Evolutionary conservation across 208 protist genomes (phyloP).

Genomic region (Leishmania guyanensis): DNA sequence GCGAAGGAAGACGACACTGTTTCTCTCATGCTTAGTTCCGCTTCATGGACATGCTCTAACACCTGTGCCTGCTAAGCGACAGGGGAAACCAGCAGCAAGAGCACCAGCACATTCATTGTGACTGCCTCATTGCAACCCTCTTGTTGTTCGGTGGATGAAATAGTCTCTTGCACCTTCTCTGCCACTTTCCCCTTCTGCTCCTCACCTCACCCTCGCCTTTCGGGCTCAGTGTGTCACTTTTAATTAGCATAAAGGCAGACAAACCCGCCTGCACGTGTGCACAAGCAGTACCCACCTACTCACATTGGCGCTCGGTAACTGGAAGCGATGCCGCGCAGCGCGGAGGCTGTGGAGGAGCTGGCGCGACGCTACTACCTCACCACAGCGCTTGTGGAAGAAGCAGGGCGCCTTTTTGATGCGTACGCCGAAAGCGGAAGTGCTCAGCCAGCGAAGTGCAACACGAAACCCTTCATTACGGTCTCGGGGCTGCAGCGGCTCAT

Average conservation of each 20-base stretch:
- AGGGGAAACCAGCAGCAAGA: not conserved
- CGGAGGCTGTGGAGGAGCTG: constrained; percentile 26
- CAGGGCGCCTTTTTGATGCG: constrained; percentile 36
- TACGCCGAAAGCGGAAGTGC: constrained; percentile 14
- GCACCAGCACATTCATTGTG: not conserved
- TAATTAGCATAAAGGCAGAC: not conserved
- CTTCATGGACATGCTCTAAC: not conserved
- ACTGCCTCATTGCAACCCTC: not conserved
- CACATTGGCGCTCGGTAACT: not conserved
- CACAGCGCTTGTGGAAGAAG: constrained; percentile 35
- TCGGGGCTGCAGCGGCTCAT: constrained; percentile 54
- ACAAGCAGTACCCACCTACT: not conserved
- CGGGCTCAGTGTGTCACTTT: not conserved
- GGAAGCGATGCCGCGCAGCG: constrained; percentile 2
- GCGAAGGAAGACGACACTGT: too few species aligned
- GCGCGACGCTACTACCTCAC: constrained; percentile 45
- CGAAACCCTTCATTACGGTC: constrained; percentile 36
- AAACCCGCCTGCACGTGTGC: not conserved
- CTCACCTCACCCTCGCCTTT: not conserved
- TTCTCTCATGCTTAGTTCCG: too few species aligned
- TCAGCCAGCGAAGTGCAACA: not conserved
- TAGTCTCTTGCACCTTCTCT: not conserved
- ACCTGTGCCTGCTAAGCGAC: not conserved
- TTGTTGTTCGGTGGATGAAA: not conserved
- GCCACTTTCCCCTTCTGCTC: not conserved